These are phyloP conservation scores for Jackrogersella multiformis DNA, from an alignment of 495 filamentous ascomycete genomes.

Conservation along the genomic window DNA sequence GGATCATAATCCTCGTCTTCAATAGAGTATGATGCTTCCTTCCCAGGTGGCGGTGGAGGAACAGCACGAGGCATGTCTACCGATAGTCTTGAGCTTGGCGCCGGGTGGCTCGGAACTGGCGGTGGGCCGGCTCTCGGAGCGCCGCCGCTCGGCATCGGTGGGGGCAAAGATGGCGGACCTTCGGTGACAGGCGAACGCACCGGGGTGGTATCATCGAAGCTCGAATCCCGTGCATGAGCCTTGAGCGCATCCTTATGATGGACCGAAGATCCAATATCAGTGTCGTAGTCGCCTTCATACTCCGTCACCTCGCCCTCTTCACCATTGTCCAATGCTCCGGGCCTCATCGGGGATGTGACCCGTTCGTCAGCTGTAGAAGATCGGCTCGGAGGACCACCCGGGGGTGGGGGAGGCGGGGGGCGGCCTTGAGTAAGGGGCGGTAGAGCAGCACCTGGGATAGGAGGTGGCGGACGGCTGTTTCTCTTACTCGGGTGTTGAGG, in stretches of 20 bases:
- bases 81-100: constrained; percentile 62
- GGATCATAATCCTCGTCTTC: constrained; percentile 80
- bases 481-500: constrained; percentile 58
- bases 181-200: constrained; percentile 58
- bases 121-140: constrained; percentile 61
- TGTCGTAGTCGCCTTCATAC: constrained; percentile 98
- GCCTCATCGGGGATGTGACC: constrained; percentile 47
- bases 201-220: constrained; percentile 64
- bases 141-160: constrained; percentile 54
- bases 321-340: constrained; percentile 65
- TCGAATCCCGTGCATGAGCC: constrained; percentile 79
- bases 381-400: constrained; percentile 64
- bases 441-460: constrained; percentile 59
- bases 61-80: constrained; percentile 75
- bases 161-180: constrained; percentile 54
- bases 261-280: constrained; percentile 90
- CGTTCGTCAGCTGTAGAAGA: constrained; percentile 68
- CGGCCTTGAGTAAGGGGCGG: constrained; percentile 66
- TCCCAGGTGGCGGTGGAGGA: constrained; percentile 69
- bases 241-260: constrained; percentile 93
- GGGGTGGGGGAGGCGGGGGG: constrained; percentile 83
- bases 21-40: constrained; percentile 56
- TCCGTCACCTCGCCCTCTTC: constrained; percentile 86
- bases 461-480: constrained; percentile 61
- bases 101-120: constrained; percentile 66